Percentiles rank a stretch among this genome's conserved stretches.
Evolutionary conservation across 805 yeast species (phyloP).

Genomic region (Saitoella complicata): DNA sequence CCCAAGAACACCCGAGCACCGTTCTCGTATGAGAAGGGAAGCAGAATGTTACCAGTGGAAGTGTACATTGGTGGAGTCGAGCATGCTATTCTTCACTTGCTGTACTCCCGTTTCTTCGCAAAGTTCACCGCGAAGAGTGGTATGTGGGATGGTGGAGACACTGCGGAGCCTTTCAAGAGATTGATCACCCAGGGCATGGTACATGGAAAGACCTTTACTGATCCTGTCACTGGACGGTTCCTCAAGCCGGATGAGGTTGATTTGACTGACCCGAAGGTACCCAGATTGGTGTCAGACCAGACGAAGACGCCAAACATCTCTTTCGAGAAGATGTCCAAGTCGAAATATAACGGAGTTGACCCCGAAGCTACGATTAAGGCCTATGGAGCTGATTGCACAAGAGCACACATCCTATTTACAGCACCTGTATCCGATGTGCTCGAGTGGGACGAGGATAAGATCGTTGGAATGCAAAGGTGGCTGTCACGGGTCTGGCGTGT

Average conservation of each 20-base stretch:
- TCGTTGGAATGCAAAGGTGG: conserved; percentile 83
- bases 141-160: conserved; percentile 44
- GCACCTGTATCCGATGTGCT: conserved; percentile 74
- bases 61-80: conserved; percentile 90
- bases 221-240: conserved; percentile 59
- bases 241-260: conserved; percentile 65
- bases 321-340: conserved; percentile 91
- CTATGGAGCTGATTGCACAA: conserved; percentile 86
- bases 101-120: conserved; percentile 72
- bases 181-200: conserved; percentile 97
- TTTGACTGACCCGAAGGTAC: conserved; percentile 14
- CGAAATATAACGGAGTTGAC: conserved; percentile 87
- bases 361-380: conserved; percentile 56
- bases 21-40: conserved; percentile 36
- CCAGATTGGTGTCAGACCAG: conserved; percentile 11
- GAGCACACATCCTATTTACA: conserved; percentile 85
- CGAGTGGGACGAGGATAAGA: conserved; percentile 80
- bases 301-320: conserved; percentile 39
- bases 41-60: conserved; percentile 61
- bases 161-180: conserved; percentile 67
- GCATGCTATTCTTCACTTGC: conserved; percentile 83
- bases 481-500: conserved; percentile 33
- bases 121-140: conserved; percentile 59
- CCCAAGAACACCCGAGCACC: conserved; percentile 41
- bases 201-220: conserved; percentile 68